A percentile compares a stretch with the other conserved stretches of the same genome.
These are phyloP conservation scores for Amanita thiersii DNA, from an alignment of 768 basidiomycete genomes.

Conservation along the genomic window DNA sequence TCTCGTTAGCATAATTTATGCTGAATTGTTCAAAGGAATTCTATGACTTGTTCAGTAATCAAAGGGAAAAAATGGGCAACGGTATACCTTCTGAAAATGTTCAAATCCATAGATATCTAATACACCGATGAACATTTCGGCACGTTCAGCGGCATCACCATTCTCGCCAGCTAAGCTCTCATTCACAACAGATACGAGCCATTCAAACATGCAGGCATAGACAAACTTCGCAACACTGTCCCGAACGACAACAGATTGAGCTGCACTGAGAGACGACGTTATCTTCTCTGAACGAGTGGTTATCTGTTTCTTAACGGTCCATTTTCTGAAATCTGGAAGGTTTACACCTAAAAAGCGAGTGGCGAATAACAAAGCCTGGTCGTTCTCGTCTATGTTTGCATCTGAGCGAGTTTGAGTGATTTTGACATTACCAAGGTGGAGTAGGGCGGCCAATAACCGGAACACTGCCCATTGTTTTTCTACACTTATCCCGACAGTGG, in stretches of 20 bases:
- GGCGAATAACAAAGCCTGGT: slow-evolving; percentile 70
- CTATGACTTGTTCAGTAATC: slow-evolving; percentile 25
- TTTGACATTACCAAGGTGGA: slow-evolving; percentile 98
- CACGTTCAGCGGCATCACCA: slow-evolving; percentile 80
- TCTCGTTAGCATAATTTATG: slow-evolving; percentile 99
- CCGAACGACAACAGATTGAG: slow-evolving; percentile 88
- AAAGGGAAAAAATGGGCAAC: neutral
- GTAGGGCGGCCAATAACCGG: slow-evolving; percentile 81
- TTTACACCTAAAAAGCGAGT: slow-evolving; percentile 89
- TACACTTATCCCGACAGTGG: slow-evolving; percentile 94
- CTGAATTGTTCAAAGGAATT: slow-evolving; percentile 97
- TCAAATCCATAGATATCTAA: slow-evolving; percentile 97
- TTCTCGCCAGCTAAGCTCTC: slow-evolving; percentile 95
- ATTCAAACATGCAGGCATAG: slow-evolving; percentile 97
- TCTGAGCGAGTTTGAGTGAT: slow-evolving; percentile 77
- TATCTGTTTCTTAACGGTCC: slow-evolving; percentile 98
- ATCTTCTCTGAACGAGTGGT: slow-evolving; percentile 94
- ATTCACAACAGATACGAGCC: slow-evolving; percentile 96
- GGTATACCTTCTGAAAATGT: slow-evolving; percentile 83
- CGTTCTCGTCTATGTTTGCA: slow-evolving; percentile 76
- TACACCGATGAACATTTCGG: slow-evolving; percentile 99
- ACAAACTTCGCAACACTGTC: slow-evolving; percentile 98
- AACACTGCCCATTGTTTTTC: slow-evolving; percentile 99
- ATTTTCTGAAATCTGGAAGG: slow-evolving; percentile 92
- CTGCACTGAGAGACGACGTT: slow-evolving; percentile 72